A percentile compares a stretch with the other conserved stretches of the same genome.
Evolutionary conservation across 2,329 filamentous ascomycete genomes (phyloP).

Genomic region (Blastomyces gilchristii): DNA sequence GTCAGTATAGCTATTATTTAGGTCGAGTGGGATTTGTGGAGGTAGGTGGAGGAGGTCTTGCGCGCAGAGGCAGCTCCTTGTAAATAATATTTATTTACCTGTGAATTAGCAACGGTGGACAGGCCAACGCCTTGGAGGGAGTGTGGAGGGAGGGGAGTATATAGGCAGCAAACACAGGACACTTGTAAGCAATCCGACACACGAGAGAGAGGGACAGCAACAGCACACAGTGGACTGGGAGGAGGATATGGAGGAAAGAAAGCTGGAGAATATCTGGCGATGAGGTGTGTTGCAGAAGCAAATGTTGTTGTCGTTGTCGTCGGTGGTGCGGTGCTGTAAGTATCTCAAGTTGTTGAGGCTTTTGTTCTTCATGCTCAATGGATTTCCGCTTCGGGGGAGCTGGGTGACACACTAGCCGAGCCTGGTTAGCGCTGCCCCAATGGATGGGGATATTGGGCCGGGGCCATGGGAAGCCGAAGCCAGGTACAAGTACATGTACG

Average conservation of each 20-base stretch:
- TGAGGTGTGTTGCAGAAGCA: background rate
- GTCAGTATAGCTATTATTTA: background rate
- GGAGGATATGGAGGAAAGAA: slow-evolving; percentile 6
- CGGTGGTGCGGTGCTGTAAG: too few relatives aligned
- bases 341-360: background rate
- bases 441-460: slow-evolving; percentile 7
- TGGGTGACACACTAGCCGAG: slow-evolving; percentile 4
- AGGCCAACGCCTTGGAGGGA: background rate
- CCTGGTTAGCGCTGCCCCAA: slow-evolving; percentile 17
- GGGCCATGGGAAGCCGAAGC: background rate
- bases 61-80: slow-evolving; percentile 6
- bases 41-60: background rate
- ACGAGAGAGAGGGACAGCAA: slow-evolving; percentile 11
- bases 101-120: background rate
- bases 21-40: background rate
- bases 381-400: background rate
- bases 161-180: background rate
- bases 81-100: background rate
- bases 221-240: slow-evolving; percentile 2
- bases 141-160: background rate
- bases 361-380: background rate
- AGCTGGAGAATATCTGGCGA: background rate
- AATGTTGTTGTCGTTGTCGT: background rate
- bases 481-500: too few relatives aligned
- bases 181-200: background rate